Evolutionary conservation across 1,284 basidiomycete species (phyloP).

Genomic region (Cryptococcus sp.): DNA sequence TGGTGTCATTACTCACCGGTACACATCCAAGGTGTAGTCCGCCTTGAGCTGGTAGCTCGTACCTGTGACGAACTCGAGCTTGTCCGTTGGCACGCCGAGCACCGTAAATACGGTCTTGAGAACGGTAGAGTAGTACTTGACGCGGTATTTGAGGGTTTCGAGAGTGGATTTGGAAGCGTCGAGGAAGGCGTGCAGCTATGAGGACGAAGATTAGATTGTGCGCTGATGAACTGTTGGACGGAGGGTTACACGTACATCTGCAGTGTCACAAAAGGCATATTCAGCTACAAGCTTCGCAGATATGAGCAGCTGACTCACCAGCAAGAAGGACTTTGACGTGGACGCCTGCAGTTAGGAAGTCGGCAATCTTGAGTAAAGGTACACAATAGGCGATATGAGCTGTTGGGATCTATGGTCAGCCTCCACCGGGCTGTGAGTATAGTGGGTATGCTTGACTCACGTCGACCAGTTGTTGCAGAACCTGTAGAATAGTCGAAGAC

Average conservation of each 20-base stretch:
- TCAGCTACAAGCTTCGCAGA: background rate
- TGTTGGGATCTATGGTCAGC: constrained; percentile 46
- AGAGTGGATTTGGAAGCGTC: constrained; percentile 97
- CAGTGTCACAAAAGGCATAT: background rate
- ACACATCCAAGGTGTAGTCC: constrained; percentile 95
- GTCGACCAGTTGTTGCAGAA: constrained; percentile 89
- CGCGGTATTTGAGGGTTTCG: constrained; percentile 86
- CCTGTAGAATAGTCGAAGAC: constrained; percentile 58
- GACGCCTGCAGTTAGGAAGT: constrained; percentile 90
- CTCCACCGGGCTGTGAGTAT: background rate
- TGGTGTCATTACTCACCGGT: constrained; percentile 60
- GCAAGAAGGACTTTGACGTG: constrained; percentile 88
- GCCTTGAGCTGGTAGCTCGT: constrained; percentile 77
- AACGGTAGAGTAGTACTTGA: constrained; percentile 85
- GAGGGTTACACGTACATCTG: constrained; percentile 14
- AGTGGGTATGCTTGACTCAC: constrained; percentile 58
- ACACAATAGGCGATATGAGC: constrained; percentile 98
- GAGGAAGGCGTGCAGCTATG: constrained; percentile 94
- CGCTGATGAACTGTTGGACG: background rate
- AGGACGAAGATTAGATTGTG: background rate
- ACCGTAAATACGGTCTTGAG: constrained; percentile 80
- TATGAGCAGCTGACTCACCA: constrained; percentile 57
- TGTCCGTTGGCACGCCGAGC: constrained; percentile 86
- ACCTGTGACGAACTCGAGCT: constrained; percentile 82
- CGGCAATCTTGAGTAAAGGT: constrained; percentile 91